Evolutionary conservation across 2,329 filamentous ascomycete species (phyloP), one percentile per base, ranked within the genome.

Genomic region (Fonsecaea monophora): DNA sequence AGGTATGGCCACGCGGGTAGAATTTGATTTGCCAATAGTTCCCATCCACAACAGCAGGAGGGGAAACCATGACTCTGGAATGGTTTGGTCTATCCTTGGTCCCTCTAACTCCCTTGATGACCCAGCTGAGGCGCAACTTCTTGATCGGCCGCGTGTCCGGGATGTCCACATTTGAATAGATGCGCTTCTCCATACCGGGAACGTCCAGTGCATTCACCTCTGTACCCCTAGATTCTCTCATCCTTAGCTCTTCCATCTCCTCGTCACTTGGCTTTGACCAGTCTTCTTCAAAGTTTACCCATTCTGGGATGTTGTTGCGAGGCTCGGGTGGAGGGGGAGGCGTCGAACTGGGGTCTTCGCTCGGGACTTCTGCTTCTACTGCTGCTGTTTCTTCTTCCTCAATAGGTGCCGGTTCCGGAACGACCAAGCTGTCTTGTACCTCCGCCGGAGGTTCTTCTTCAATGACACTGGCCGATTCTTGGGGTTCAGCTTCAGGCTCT

Each of bases 21-120:
- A 89, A 86, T 75, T 89, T 89, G 78, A 89, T 85, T 63, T 84
- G 86, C 87, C 87, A 89, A 74, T 88, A 86, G 68, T 85, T 83
- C 21, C 85, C 86, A 21, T 85, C 87, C 64, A 89, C 79, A 32
- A 77, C 82, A 10, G 86, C 83, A 5, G 82, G 74, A 0, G 82
- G 84, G 5, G 87, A 89, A 35, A 83, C 83, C 82, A 89, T 86
- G 69, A 89, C 79, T 48, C 83, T 80, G 42, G 84, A 82, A 50
- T 82, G 82, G 72, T 89, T 89, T 2, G 86, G 87, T 2, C 82
- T 82, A 57, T 88, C 85, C 59, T 81, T 83, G 12, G 86, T 89
- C 57, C 87, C 87, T 67, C 88, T 85, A 72, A 87, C 85, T 48
- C 82, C 80, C 37, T 85, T 82, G 53, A 89, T 79, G 55, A 80